A percentile compares a stretch with the other conserved stretches of the same genome.
Evolutionary conservation across 352 stramenopile species (phyloP).

Genomic region (Globisporangium paddicum): DNA sequence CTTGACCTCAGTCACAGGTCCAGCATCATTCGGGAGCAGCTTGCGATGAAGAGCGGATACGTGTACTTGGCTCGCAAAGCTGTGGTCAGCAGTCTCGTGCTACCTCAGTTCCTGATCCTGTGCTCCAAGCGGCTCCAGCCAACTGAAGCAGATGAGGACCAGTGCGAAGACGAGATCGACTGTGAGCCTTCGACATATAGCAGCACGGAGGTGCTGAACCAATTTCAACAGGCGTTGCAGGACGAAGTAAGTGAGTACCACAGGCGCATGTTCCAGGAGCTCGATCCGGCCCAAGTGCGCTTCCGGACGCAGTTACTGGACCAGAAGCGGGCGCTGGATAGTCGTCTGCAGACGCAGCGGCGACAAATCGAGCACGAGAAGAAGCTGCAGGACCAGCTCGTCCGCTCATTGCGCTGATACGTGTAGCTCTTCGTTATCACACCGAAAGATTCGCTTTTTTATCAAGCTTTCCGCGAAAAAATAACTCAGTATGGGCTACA

Average conservation of each 20-base stretch:
- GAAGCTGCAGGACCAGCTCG: constrained; percentile 24
- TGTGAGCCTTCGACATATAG: not conserved
- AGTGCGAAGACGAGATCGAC: not conserved
- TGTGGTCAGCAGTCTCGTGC: constrained; percentile 15
- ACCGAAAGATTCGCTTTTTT: not conserved
- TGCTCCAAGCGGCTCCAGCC: constrained; percentile 18
- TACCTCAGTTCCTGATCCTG: constrained; percentile 37
- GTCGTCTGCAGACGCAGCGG: constrained; percentile 19
- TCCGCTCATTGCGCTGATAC: constrained; percentile 12
- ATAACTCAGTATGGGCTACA: not conserved
- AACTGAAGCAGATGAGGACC: not conserved
- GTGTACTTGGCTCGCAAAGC: constrained; percentile 28
- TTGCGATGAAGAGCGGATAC: constrained; percentile 8
- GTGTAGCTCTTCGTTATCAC: too few species aligned
- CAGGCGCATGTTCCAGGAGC: constrained; percentile 24
- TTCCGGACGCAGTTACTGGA: constrained; percentile 20
- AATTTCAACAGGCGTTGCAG: constrained; percentile 23
- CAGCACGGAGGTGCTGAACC: constrained; percentile 5
- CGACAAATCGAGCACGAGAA: constrained; percentile 29
- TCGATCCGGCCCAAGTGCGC: constrained; percentile 28
- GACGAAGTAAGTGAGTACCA: constrained; percentile 31
- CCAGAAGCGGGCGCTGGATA: constrained; percentile 18
- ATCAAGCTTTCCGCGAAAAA: not conserved
- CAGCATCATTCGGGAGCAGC: not conserved
- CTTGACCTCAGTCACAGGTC: constrained; percentile 17